phyloP scores from a whole-genome alignment of 768 basidiomycete species.

The Xerocomellus amylosporus region DNA sequence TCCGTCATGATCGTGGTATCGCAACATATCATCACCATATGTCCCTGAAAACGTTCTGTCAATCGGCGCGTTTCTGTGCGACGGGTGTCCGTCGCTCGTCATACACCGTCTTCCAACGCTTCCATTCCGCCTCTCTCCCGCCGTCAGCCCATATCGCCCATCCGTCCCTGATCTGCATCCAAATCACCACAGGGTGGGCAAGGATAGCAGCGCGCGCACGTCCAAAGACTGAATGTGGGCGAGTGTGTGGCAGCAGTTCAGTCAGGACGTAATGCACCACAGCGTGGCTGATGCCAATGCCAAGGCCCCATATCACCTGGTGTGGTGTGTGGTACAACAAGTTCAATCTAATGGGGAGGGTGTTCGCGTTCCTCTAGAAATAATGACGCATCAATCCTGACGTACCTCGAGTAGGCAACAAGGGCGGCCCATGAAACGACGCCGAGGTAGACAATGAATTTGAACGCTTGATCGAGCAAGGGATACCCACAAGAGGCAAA shows the following conservation, averaged over 20 bases:
- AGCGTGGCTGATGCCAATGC: conserved; percentile 59
- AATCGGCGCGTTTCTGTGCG: conserved; percentile 19
- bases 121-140: conserved; percentile 73
- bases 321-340: conserved; percentile 70
- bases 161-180: conserved; percentile 75
- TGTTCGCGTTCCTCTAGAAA: not conserved
- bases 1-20: conserved; percentile 44
- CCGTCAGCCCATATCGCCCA: conserved; percentile 81
- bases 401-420: conserved; percentile 80
- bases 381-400: not conserved
- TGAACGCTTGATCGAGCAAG: conserved; percentile 52
- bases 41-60: not conserved
- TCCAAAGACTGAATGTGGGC: conserved; percentile 56
- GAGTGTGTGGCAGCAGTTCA: conserved; percentile 55
- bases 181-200: conserved; percentile 52
- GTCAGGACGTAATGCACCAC: conserved; percentile 49
- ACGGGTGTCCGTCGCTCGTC: conserved; percentile 35
- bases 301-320: conserved; percentile 75
- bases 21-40: not conserved
- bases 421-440: conserved; percentile 54
- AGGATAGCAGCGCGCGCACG: conserved; percentile 48
- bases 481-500: conserved; percentile 53
- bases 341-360: conserved; percentile 45
- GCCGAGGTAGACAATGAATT: conserved; percentile 44
- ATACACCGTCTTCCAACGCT: conserved; percentile 60